Conservation (phyloP, 129 eudicot species). For the Artemisia annua region DNA sequence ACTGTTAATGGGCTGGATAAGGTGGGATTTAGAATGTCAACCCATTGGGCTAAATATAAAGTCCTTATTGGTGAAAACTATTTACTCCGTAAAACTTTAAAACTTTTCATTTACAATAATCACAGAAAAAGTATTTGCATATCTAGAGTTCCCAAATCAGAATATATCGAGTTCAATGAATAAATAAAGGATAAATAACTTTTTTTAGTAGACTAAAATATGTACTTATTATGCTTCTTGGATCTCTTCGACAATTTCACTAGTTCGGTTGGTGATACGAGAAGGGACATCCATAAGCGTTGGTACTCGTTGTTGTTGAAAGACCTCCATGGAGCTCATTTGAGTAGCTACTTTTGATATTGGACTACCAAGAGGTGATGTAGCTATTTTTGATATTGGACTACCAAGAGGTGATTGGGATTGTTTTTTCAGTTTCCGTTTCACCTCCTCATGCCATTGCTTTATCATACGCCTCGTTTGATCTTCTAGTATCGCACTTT, state of each 20-base stretch:
- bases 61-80: not conserved
- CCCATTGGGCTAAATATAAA: slow-evolving; percentile 2
- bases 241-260: slow-evolving; percentile 31
- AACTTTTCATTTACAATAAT: slow-evolving; percentile 1
- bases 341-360: slow-evolving; percentile 8
- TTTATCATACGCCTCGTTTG: slow-evolving; percentile 32
- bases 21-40: not conserved
- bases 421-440: slow-evolving; percentile 28
- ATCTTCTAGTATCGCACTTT: slow-evolving; percentile 34
- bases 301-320: slow-evolving; percentile 6
- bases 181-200: slow-evolving; percentile 9
- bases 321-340: slow-evolving; percentile 23
- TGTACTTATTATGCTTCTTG: slow-evolving; percentile 1
- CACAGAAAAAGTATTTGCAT: not conserved
- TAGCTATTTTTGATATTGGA: slow-evolving; percentile 16
- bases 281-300: slow-evolving; percentile 1
- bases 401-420: slow-evolving; percentile 11
- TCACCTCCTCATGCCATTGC: slow-evolving; percentile 50
- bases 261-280: not conserved
- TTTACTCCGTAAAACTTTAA: not conserved
- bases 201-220: not conserved
- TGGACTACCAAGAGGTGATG: slow-evolving; percentile 11
- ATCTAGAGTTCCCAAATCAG: no score
- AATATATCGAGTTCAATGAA: not conserved
- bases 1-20: slow-evolving; percentile 6